Base-by-base conservation (phyloP, 2,329 filamentous ascomycete species). In the Phialophora tarda region DNA sequence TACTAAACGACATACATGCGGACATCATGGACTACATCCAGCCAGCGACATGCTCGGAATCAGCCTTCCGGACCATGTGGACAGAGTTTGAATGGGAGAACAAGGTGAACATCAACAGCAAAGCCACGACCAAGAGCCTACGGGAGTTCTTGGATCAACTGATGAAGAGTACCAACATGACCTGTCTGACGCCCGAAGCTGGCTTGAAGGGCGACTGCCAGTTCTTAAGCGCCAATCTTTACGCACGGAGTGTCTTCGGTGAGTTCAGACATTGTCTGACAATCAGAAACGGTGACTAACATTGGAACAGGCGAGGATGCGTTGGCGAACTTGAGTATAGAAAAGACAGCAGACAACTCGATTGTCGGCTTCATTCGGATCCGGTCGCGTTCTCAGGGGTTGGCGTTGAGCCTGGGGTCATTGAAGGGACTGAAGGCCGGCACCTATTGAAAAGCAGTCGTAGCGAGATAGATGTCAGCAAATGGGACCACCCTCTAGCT, bases 21-120 rank as follows among this genome's bases (percentile, higher is more conserved):
- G 95, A 99, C 76, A 97, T 99, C 71, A 99, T 99, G 95, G 95
- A 99, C 81, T 99, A 99, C 82, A 99, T 99, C 75, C 94, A 98
- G 77, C 95, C 95, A 1, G 94, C 94, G 6, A 89, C 93, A 17
- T 99, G 95, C 84, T 95, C 92, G 4, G 95, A 99, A 83, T 97
- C 94, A 11, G 93, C 98, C 76, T 99, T 99, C 89, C 88, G 95
- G 67, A 96, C 92, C n/a, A 99, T 99, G 95, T 99, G 95, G 95
- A 99, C 95, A 44, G 95, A 99, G 77, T 99, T 99, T 73, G 95
- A 99, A 78, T 99, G 95, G 95, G 95, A 99, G 84, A 99, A 99
- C 83, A 99, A 99, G 86, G 94, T 99, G 79, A 99, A 99, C 82
- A 98, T 99, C 82, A 97, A 97, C 81, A 96, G 92, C 71, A 98